Base-by-base conservation (phyloP, 371 early-diverging fungal species). In the Dinochytrium kinnereticum region DNA sequence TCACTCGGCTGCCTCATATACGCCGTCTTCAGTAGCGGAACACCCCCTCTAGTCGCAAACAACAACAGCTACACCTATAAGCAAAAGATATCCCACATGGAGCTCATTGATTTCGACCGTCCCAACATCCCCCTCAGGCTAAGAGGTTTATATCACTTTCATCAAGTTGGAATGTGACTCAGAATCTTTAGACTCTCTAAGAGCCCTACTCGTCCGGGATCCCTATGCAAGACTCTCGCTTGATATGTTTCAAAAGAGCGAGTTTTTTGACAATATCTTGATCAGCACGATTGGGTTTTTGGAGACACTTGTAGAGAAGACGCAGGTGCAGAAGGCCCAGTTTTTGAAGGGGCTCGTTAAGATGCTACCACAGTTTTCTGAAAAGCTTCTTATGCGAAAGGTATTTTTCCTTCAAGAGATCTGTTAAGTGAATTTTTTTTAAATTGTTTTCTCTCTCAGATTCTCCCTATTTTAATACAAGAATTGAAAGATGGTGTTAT, bases 1-100 rank as follows among this genome's bases (percentile, higher is more conserved):
- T 85, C 94, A 2, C 83, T 95, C 13, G 96, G 93, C 0, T 95
- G 95, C 75, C 73, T 95, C 30, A 91, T 92, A 0, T 91, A 89
- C 66, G 85, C 94, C 1, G 84, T 92, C 1, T 90, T 92, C 78
- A 90, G 90, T 81, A 84, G 90, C 37, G 95, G 95, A 2, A 70
- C 71, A 7, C 85, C 94, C 0, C 80, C 92, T 34, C 50, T 95
- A 37, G 83, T 85, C 28, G 87, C 90, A 13, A 86, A 85, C 36
- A 88, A 90, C 74, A 92, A 91, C 69, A 59, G 88, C 31, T 88
- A 88, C n/a, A 87, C 89, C 0, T 93, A 91, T 75, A 86, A 88
- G 39, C 79, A 87, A 1, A 84, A 86, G 61, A 76, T 92, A n/a
- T 85, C 85, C 36, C 72, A 82, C 1, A 79, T 94, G 13, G 39